These are phyloP conservation scores for Pythium pyrilobum DNA, from an alignment of 352 stramenopile species.

Conservation along the genomic window DNA sequence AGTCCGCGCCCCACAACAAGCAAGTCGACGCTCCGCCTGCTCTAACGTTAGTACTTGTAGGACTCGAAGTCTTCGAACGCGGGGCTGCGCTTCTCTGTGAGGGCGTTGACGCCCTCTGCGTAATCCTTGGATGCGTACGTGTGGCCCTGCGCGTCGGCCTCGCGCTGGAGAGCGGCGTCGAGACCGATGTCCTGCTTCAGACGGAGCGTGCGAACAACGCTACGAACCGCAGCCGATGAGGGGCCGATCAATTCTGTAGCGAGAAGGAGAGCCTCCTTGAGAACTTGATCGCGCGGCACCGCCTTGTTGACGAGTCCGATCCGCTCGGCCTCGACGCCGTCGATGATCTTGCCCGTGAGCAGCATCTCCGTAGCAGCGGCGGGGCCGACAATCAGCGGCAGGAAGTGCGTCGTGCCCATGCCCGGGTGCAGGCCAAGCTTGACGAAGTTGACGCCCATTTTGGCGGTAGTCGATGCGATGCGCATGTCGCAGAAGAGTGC, in stretches of 20 bases:
- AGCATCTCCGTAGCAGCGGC: slow-evolving; percentile 70
- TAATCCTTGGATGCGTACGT: slow-evolving; percentile 81
- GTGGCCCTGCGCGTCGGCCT: slow-evolving; percentile 74
- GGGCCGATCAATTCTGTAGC: slow-evolving; percentile 50
- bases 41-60: slow-evolving; percentile 22
- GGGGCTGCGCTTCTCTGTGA: slow-evolving; percentile 54
- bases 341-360: slow-evolving; percentile 68
- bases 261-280: slow-evolving; percentile 48
- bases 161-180: slow-evolving; percentile 51
- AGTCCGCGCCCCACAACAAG: too few relatives aligned
- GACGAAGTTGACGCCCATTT: slow-evolving; percentile 87
- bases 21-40: too few relatives aligned
- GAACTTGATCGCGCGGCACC: slow-evolving; percentile 32
- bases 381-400: slow-evolving; percentile 56
- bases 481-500: slow-evolving; percentile 82
- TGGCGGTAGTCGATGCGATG: slow-evolving; percentile 50
- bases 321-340: slow-evolving; percentile 47
- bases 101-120: slow-evolving; percentile 71
- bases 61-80: slow-evolving; percentile 45
- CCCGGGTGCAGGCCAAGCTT: slow-evolving; percentile 82
- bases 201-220: slow-evolving; percentile 59
- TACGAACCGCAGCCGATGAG: slow-evolving; percentile 66
- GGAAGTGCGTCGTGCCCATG: slow-evolving; percentile 82
- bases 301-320: slow-evolving; percentile 50
- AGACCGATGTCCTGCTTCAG: slow-evolving; percentile 63